Conservation (phyloP, 202 grass and related monocot genomes). For the Panicum hallii region DNA sequence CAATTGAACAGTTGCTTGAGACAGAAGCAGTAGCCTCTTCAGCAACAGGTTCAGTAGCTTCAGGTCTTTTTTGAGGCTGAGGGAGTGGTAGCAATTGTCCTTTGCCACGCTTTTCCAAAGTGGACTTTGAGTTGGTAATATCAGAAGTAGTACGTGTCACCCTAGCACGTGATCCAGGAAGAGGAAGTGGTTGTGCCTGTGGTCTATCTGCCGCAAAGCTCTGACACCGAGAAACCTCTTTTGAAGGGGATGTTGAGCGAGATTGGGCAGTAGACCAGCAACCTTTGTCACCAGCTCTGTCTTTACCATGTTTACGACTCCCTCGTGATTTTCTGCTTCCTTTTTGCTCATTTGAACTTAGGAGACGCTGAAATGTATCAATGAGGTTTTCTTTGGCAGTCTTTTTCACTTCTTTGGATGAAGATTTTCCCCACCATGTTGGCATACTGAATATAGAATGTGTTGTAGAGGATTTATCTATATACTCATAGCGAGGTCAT, state of each 20-base stretch:
- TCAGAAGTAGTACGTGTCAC: constrained; percentile 69
- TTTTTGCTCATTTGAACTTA: constrained; percentile 85
- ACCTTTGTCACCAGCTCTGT: constrained; percentile 67
- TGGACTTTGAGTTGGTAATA: constrained; percentile 61
- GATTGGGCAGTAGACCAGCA: constrained; percentile 87
- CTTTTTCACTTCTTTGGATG: constrained; percentile 95
- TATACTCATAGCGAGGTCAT: constrained; percentile 40
- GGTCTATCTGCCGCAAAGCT: constrained; percentile 85
- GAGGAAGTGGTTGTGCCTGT: constrained; percentile 85
- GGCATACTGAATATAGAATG: constrained; percentile 72
- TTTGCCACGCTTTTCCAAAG: constrained; percentile 68
- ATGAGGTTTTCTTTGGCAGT: constrained; percentile 88
- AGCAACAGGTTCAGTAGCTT: constrained; percentile 63
- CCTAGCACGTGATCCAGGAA: constrained; percentile 58
- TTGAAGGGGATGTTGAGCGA: constrained; percentile 84
- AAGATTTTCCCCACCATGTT: constrained; percentile 96
- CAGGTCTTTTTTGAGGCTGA: constrained; percentile 59
- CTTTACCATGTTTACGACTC: constrained; percentile 55
- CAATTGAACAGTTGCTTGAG: constrained; percentile 91
- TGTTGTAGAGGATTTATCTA: constrained; percentile 20
- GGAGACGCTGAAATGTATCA: constrained; percentile 84
- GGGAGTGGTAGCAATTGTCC: constrained; percentile 77
- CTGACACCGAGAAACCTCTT: constrained; percentile 93
- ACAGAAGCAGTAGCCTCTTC: constrained; percentile 75
- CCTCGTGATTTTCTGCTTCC: constrained; percentile 69